Evolutionary conservation across 495 filamentous ascomycete genomes (phyloP), one percentile per base, ranked within the genome.

Genomic region (Aspergillus baeticus): DNA sequence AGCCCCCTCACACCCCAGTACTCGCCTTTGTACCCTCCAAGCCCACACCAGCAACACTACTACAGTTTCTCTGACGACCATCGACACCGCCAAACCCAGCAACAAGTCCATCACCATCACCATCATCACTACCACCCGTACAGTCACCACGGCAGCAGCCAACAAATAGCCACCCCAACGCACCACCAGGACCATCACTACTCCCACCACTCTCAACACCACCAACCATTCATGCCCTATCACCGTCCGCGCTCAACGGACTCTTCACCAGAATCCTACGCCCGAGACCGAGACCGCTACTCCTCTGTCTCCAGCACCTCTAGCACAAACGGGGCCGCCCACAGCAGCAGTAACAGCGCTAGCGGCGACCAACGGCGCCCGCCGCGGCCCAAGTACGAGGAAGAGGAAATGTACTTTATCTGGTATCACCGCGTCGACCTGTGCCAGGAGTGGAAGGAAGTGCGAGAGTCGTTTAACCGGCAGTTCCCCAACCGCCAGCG

Each of bases 381-480:
- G 1, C 74, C 73, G 15, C 71, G 77, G 0, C 77, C 76, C 23
- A 79, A 77, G 59, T 81, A 81, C 60, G 72, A 73, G 52, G 73
- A 76, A 48, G 78, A 81, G 61, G 77, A 81, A 50, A 76, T 77
- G 68, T 76, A 77, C 64, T 81, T 81, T 55, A 81, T 81, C 60
- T 81, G 78, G 78, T 81, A 81, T 57, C 74, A 79, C 62, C 78
- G 78, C n/a, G 72, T 79, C 18, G 78, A 81, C 55, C 70, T 80
- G 34, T 70, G 71, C 51, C 72, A 78, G 63, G 76, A 79, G 54
- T 81, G 78, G 78, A 74, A 73, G 59, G 76, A 78, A 51, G 73
- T 80, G 15, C 69, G 70, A 37, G 74, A 80, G 49, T 72, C 72
- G 48, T 81, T 77, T 58, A 79, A 80, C 58, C 71, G 59, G 2